phyloP scores from a whole-genome alignment of 169 alveolate genomes.

The Cryptosporidium xiaoi region DNA sequence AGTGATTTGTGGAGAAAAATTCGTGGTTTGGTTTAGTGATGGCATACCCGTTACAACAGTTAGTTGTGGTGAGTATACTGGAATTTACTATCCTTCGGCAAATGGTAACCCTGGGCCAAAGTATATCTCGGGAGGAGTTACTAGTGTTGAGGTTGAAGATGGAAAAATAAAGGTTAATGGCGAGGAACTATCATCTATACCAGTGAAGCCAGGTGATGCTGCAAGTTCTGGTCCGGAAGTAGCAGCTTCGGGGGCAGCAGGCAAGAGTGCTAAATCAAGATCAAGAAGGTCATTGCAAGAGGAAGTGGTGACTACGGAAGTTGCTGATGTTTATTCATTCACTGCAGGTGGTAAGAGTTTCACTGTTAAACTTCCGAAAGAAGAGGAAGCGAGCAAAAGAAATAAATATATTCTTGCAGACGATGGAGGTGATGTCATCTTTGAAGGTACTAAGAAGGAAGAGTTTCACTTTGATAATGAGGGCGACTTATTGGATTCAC shows the following conservation, averaged over 20 bases:
- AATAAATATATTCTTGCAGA: not conserved
- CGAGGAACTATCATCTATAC: not conserved
- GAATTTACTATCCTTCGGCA: not conserved
- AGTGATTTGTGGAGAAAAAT: not conserved
- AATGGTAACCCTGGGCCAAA: not conserved
- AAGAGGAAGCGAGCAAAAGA: not conserved
- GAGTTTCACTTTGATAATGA: not conserved
- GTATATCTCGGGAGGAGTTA: constrained; percentile 4
- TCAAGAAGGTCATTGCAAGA: not conserved
- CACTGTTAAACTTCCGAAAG: not conserved
- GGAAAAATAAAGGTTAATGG: not conserved
- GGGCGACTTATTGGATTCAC: not conserved
- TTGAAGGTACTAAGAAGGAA: not conserved
- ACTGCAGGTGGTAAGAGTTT: not conserved
- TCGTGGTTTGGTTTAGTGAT: not conserved
- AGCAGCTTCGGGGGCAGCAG: not conserved
- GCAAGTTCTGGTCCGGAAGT: not conserved
- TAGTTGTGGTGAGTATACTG: not conserved
- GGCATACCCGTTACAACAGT: constrained; percentile 7
- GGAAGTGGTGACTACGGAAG: not conserved
- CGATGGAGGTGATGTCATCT: not conserved
- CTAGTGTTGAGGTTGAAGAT: not conserved
- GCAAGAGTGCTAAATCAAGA: not conserved
- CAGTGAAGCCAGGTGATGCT: not conserved
- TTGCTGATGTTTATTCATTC: not conserved